phyloP scores from a whole-genome alignment of 176 grass and related monocot species.

The Oryza glaberrima region DNA sequence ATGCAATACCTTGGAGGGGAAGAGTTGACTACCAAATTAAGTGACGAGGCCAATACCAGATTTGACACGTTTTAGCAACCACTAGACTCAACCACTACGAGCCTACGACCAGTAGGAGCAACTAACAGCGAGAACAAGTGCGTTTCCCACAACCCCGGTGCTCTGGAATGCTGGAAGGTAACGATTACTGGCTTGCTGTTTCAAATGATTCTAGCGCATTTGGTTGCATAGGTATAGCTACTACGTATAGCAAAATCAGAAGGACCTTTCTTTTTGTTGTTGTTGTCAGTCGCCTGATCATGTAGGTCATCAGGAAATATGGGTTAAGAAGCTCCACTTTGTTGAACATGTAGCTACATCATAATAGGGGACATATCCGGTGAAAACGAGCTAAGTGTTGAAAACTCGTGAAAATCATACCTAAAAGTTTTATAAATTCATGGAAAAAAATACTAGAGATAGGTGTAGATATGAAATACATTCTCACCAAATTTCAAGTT shows the following conservation, averaged over 20 bases:
- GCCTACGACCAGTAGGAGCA: conserved; percentile 22
- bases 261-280: too few species aligned
- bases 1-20: neutral
- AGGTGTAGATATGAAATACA: too few species aligned
- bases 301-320: neutral
- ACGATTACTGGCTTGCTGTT: neutral
- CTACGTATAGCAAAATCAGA: too few species aligned
- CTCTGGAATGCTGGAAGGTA: neutral
- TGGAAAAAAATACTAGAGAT: too few species aligned
- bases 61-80: neutral
- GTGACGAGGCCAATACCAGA: conserved; percentile 21
- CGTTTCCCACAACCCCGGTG: neutral
- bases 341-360: neutral
- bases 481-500: too few species aligned
- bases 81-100: neutral
- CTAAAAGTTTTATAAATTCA: too few species aligned
- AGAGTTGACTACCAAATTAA: conserved; percentile 14
- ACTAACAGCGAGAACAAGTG: neutral
- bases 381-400: too few species aligned
- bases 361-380: too few species aligned
- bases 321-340: neutral
- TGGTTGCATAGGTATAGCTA: too few species aligned
- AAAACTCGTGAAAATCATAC: too few species aligned
- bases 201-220: neutral
- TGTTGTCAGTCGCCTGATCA: neutral